Base-by-base conservation (phyloP, 768 basidiomycete species). In the Gloeopeniophorella convolvens region DNA sequence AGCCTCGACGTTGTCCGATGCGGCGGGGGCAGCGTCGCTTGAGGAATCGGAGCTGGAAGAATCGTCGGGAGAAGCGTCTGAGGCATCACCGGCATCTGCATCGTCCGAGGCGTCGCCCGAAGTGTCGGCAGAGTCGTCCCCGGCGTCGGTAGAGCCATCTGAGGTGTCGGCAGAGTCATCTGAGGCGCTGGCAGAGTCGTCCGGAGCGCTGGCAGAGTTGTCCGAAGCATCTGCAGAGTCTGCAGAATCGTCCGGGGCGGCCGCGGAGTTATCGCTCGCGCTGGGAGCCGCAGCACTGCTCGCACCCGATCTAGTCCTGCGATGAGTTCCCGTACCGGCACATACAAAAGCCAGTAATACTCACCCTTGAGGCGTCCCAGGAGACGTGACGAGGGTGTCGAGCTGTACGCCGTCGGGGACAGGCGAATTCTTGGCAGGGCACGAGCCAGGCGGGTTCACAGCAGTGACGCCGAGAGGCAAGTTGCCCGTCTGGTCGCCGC, bases 321-420 rank as follows among this genome's bases (percentile, higher is more conserved):
- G 10, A 28, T 40, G 1, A 42, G 24, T 10, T 4, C 1, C 18
- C 18, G n/a, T 11, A 31, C 18, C 27, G 5, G 35, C 18, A 26
- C 7, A 27, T 27, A n/a, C 3, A 24, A 15, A 13, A 7, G 34
- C 34, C 26, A 7, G 12, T 45, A n/a, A 27, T 2, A 51, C 50
- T 13, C 28, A 51, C 44, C 20, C 34, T 11, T 10, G 15, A 8
- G 60, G 58, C 11, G 47, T 61, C 2, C 63, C 62, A 8, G 75
- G 73, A 47, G 63, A 65, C 13, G 65, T 57, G 3, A 68, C 68
- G 21, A 73, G 56, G 20, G 65, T 66, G 43, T 65, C 65, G 21
- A 76, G 60, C 60, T 79, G 76, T 27, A 61, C 42, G 11, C 78
- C 77, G 59, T 78, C 75, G 5, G 76, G 55, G 46, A 80, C 70